Base-by-base conservation (phyloP, 1,139 yeast species). In the Geotrichum restrictum region DNA sequence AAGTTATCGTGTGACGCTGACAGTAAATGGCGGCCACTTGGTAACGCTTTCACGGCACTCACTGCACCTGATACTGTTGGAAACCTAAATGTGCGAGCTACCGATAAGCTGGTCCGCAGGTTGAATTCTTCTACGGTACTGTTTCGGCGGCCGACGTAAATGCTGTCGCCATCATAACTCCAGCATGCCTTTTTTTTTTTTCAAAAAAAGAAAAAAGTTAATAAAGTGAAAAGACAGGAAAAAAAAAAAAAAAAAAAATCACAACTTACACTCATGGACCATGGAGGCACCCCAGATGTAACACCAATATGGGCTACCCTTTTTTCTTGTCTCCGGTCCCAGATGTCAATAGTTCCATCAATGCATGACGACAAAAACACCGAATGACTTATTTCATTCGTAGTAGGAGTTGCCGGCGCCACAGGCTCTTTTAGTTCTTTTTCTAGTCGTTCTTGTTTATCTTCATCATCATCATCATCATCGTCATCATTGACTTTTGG, bases 61-160 rank as follows among this genome's bases (percentile, higher is more conserved):
- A 93, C 96, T 0, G 96, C 91, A 0, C 99, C 99, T 0, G 96
- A 85, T 7, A 88, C 88, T 48, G 81, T 75, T 0, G 98, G 98
- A 67, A 93, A 83, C 62, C 79, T 83, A 52, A 93, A 71, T 1
- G 78, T 70, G 57, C 82, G 81, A 43, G 78, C 71, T 1, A 86
- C 82, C 0, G 58, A 56, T 14, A 66, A 60, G 45, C 85, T 81
- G 77, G 79, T 80, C 47, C 83, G 79, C 14, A 93, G 64, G 44
- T 89, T 88, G 57, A 83, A 83, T 66, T 88, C 96, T 60, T 93
- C 98, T 3, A 91, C 89, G 0, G 85, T 77, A 45, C 94, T 85
- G 66, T 91, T 93, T 66, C 98, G 79, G 59, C 98, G 78, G 0
- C 98, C 98, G 2, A 83, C 89, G 63, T 77, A 93, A 13, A 91